Evolutionary conservation across 148 eudicot genomes (phyloP).

Genomic region (Suaeda aralocaspica): DNA sequence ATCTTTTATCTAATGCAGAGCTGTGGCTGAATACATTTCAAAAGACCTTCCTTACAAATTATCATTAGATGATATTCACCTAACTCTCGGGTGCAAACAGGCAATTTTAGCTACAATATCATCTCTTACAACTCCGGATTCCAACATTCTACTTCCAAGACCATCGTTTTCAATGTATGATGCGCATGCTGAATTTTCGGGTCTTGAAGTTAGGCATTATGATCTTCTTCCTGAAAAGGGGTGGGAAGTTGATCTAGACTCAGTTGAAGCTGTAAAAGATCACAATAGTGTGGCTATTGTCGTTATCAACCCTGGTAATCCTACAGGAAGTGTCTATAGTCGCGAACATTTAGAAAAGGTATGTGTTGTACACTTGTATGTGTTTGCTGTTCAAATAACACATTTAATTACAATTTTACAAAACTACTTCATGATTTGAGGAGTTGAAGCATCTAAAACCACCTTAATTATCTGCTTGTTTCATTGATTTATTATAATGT

Average conservation of each 20-base stretch:
- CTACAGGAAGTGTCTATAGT: slow-evolving; percentile 37
- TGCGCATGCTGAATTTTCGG: slow-evolving; percentile 3
- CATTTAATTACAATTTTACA: no score
- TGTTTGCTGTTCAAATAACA: no score
- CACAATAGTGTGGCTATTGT: slow-evolving; percentile 39
- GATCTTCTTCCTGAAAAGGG: slow-evolving; percentile 34
- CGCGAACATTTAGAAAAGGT: slow-evolving; percentile 34
- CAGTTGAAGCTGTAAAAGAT: slow-evolving; percentile 34
- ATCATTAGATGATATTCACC: slow-evolving; percentile 32
- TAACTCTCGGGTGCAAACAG: slow-evolving; percentile 34
- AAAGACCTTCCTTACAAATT: slow-evolving; percentile 36
- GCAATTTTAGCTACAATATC: slow-evolving; percentile 25
- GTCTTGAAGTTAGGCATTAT: slow-evolving; percentile 34
- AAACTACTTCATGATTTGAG: no score
- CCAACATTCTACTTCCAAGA: slow-evolving; percentile 37
- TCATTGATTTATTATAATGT: no score
- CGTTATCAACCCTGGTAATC: slow-evolving; percentile 43
- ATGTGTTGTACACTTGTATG: neutral
- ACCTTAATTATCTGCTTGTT: no score
- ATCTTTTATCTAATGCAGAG: slow-evolving; percentile 25
- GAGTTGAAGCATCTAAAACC: no score
- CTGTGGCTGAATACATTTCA: slow-evolving; percentile 36
- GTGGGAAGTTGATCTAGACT: slow-evolving; percentile 40
- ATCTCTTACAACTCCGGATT: slow-evolving; percentile 25
- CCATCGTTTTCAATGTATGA: slow-evolving; percentile 35